Percentiles rank a stretch among this genome's conserved stretches.
phyloP scores from a whole-genome alignment of 1,284 basidiomycete genomes.

The Ceratobasidium sp. region DNA sequence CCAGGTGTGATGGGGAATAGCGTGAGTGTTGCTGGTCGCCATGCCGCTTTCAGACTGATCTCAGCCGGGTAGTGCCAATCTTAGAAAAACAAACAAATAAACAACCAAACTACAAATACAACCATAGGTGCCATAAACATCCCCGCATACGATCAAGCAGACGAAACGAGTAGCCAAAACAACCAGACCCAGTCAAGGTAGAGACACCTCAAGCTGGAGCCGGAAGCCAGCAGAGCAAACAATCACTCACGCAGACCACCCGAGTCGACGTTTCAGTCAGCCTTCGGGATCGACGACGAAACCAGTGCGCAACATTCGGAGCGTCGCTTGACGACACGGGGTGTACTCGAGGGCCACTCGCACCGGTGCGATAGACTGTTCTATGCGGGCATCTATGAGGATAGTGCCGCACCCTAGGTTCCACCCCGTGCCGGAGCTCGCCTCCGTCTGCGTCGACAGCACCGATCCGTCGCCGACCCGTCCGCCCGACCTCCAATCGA shows the following conservation, averaged over 20 bases:
- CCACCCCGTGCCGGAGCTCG: constrained; percentile 8
- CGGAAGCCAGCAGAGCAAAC: too few relatives aligned
- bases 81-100: too few relatives aligned
- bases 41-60: too few relatives aligned
- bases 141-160: too few relatives aligned
- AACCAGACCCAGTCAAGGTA: neutral
- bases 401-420: constrained; percentile 8
- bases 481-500: constrained; percentile 40
- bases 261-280: neutral
- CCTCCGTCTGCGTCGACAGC: neutral
- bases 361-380: neutral
- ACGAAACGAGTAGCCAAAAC: too few relatives aligned
- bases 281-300: neutral
- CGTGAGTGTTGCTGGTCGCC: too few relatives aligned
- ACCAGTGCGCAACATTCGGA: neutral
- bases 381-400: constrained; percentile 7
- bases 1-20: too few relatives aligned
- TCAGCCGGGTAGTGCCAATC: too few relatives aligned
- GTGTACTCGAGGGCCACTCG: constrained; percentile 10
- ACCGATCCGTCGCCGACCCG: constrained; percentile 47
- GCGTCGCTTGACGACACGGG: constrained; percentile 3
- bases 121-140: too few relatives aligned
- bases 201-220: too few relatives aligned
- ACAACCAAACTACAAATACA: too few relatives aligned
- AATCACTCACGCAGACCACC: too few relatives aligned